A percentile compares a stretch with the other conserved stretches of the same genome.
These are phyloP conservation scores for Austropuccinia psidii DNA, from an alignment of 1,284 basidiomycete species.

Conservation along the genomic window DNA sequence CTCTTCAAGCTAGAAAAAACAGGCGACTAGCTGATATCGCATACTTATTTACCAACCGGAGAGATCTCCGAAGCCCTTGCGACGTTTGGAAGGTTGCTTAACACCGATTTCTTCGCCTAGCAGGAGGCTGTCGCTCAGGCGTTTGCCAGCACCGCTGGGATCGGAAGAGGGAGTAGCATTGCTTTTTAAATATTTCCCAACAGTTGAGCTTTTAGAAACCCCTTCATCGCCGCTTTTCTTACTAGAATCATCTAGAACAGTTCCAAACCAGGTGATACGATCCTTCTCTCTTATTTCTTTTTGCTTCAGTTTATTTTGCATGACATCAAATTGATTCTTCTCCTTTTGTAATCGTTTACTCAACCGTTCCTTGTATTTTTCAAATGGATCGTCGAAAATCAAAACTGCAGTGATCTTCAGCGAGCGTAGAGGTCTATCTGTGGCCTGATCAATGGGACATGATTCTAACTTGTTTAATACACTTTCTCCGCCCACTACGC, in stretches of 20 bases:
- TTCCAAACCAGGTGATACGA: constrained; percentile 35
- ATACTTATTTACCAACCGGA: constrained; percentile 34
- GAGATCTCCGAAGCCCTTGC: constrained; percentile 33
- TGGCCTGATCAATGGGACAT: constrained; percentile 68
- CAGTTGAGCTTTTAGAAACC: not conserved
- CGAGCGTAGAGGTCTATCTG: constrained; percentile 74
- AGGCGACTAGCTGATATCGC: too few relatives aligned
- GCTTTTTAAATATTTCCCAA: constrained; percentile 21
- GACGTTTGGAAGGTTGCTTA: constrained; percentile 16
- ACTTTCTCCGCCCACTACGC: constrained; percentile 87
- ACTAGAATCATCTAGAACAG: not conserved
- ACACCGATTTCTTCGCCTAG: constrained; percentile 25
- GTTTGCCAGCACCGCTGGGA: not conserved
- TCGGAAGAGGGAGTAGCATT: not conserved
- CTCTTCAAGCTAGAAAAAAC: too few relatives aligned
- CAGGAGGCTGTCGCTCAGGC: not conserved
- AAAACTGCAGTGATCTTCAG: constrained; percentile 68
- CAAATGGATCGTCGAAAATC: constrained; percentile 54
- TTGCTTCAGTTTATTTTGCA: constrained; percentile 4
- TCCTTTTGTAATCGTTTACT: constrained; percentile 25
- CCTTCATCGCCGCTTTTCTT: not conserved
- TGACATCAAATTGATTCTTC: not conserved
- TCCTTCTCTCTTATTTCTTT: constrained; percentile 24
- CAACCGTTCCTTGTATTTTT: constrained; percentile 26
- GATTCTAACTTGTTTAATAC: constrained; percentile 76